These are phyloP conservation scores for Phytophthora multivora DNA, from an alignment of 352 stramenopile species.

Conservation along the genomic window DNA sequence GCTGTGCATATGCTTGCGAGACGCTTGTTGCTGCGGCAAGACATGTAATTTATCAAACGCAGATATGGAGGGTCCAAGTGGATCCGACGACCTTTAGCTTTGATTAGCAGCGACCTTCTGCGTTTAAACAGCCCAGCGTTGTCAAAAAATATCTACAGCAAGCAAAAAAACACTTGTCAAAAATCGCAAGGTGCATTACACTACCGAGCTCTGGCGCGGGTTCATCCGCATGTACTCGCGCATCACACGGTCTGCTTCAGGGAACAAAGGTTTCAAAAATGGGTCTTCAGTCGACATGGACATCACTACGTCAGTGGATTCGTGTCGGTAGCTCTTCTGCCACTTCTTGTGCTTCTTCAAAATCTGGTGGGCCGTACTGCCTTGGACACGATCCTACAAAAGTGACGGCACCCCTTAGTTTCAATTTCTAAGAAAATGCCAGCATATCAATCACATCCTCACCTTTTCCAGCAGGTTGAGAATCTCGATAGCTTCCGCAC, in stretches of 20 bases:
- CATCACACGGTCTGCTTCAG: slow-evolving; percentile 61
- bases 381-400: slow-evolving; percentile 65
- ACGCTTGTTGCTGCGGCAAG: no score
- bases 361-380: slow-evolving; percentile 72
- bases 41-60: not conserved
- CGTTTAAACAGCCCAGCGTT: not conserved
- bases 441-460: not conserved
- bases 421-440: no score
- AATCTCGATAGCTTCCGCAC: slow-evolving; percentile 77
- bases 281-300: slow-evolving; percentile 65
- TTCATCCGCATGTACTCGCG: slow-evolving; percentile 51
- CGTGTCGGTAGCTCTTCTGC: slow-evolving; percentile 80
- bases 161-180: slow-evolving; percentile 10
- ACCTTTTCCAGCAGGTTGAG: slow-evolving; percentile 83
- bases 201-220: slow-evolving; percentile 29
- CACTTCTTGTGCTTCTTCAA: slow-evolving; percentile 91
- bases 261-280: slow-evolving; percentile 66
- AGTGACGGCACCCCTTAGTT: not conserved
- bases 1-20: no score
- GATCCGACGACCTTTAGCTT: slow-evolving; percentile 18
- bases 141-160: not conserved
- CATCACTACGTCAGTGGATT: slow-evolving; percentile 50
- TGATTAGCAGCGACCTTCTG: slow-evolving; percentile 13
- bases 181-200: slow-evolving; percentile 12
- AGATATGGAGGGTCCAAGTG: not conserved